Percentiles rank a stretch among this genome's conserved stretches.
Evolutionary conservation across 495 filamentous ascomycete genomes (phyloP).

Genomic region (Penicillium tannophilum): DNA sequence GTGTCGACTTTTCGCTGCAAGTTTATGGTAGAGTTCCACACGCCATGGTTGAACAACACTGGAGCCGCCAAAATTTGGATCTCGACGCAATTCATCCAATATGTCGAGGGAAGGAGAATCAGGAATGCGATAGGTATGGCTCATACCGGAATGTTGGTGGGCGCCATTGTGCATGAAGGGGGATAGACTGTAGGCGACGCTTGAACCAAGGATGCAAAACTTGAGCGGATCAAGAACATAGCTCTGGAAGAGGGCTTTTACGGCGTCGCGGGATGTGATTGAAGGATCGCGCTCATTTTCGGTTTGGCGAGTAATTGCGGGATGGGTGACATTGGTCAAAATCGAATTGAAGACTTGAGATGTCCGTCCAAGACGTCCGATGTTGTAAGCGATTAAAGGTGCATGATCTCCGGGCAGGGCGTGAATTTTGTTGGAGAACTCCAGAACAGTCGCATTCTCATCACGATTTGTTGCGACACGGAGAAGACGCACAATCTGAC

Average conservation of each 20-base stretch:
- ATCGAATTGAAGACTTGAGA: conserved; percentile 69
- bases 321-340: conserved; percentile 69
- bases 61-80: conserved; percentile 71
- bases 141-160: conserved; percentile 69
- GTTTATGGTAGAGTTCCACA: conserved; percentile 66
- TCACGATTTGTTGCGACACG: conserved; percentile 60
- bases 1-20: conserved; percentile 71
- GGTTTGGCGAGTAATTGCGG: conserved; percentile 49
- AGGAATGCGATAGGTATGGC: conserved; percentile 68
- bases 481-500: conserved; percentile 69
- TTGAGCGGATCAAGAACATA: conserved; percentile 66
- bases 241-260: conserved; percentile 55
- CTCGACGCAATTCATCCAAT: conserved; percentile 62
- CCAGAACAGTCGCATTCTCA: conserved; percentile 58
- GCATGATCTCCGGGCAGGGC: conserved; percentile 42
- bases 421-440: conserved; percentile 53
- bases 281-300: conserved; percentile 40
- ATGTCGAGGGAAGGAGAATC: conserved; percentile 64
- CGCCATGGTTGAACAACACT: conserved; percentile 77
- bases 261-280: conserved; percentile 60
- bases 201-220: conserved; percentile 75
- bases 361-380: conserved; percentile 65
- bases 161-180: conserved; percentile 82
- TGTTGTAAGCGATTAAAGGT: conserved; percentile 71
- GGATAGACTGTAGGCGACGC: conserved; percentile 73